Percentiles rank a stretch among this genome's conserved stretches.
These are phyloP conservation scores for Tremella mesenterica DNA, from an alignment of 768 basidiomycete species.

Conservation along the genomic window DNA sequence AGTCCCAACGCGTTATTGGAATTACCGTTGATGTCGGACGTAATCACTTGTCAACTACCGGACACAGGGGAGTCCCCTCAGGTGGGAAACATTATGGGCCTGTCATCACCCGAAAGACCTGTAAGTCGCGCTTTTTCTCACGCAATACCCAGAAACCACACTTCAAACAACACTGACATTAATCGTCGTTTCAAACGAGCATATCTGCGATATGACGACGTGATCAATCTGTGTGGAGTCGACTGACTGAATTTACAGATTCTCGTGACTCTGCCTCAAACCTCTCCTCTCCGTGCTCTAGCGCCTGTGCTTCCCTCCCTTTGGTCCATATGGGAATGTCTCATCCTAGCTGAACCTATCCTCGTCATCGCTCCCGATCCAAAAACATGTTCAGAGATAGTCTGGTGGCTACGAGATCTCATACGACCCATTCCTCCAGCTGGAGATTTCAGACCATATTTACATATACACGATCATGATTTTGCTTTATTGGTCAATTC, in stretches of 20 bases:
- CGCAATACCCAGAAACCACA: no score
- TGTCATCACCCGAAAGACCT: constrained; percentile 41
- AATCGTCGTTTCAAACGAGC: no score
- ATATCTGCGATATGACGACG: no score
- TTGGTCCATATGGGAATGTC: constrained; percentile 71
- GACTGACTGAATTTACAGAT: constrained; percentile 52
- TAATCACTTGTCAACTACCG: constrained; percentile 66
- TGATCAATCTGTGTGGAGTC: no score
- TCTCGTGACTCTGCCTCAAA: constrained; percentile 42
- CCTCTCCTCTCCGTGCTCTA: constrained; percentile 42
- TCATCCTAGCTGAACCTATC: constrained; percentile 82
- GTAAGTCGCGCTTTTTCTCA: constrained; percentile 57
- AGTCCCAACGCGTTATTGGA: constrained; percentile 59
- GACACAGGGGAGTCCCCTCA: constrained; percentile 64
- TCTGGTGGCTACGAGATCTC: constrained; percentile 87
- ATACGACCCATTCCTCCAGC: constrained; percentile 75
- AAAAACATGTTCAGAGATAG: constrained; percentile 65
- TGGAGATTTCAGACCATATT: constrained; percentile 82
- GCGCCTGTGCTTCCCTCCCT: constrained; percentile 45
- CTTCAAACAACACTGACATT: no score
- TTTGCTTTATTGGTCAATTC: constrained; percentile 66
- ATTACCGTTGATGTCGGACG: constrained; percentile 72
- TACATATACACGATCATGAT: constrained; percentile 93
- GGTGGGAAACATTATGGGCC: constrained; percentile 56
- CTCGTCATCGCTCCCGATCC: constrained; percentile 73